Evolutionary conservation across 2,329 filamentous ascomycete species (phyloP).

Genomic region (Xylaria multiplex): DNA sequence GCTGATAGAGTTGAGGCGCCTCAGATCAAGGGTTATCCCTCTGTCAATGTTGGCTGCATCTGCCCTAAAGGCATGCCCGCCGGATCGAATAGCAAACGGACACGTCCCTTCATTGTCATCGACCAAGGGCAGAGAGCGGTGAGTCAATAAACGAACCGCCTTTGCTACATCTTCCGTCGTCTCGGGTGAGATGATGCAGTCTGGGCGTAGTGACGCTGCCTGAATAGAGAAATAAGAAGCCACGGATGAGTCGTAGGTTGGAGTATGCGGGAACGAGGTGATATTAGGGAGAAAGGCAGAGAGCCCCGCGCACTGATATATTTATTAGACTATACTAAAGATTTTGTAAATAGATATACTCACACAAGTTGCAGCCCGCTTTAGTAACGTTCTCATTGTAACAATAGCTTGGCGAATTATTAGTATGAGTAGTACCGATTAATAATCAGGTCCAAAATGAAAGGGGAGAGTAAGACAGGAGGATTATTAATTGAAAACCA

Average conservation of each 20-base stretch:
- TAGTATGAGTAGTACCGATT: no score
- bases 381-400: no score
- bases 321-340: no score
- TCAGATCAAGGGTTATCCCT: background rate
- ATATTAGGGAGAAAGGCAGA: background rate
- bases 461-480: no score
- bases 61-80: background rate
- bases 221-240: conserved; percentile 5
- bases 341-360: no score
- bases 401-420: no score
- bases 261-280: conserved; percentile 2
- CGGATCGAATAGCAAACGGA: background rate
- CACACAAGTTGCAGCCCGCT: no score
- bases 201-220: conserved; percentile 1
- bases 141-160: background rate
- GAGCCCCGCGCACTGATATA: no score
- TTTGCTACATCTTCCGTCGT: background rate
- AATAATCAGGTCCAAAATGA: no score
- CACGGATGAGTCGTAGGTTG: background rate
- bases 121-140: no score
- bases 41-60: background rate
- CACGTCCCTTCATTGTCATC: background rate
- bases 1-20: background rate
- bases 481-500: no score
- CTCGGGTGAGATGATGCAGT: background rate